phyloP scores from a whole-genome alignment of 495 filamentous ascomycete species.

The Penicillium arizonense region DNA sequence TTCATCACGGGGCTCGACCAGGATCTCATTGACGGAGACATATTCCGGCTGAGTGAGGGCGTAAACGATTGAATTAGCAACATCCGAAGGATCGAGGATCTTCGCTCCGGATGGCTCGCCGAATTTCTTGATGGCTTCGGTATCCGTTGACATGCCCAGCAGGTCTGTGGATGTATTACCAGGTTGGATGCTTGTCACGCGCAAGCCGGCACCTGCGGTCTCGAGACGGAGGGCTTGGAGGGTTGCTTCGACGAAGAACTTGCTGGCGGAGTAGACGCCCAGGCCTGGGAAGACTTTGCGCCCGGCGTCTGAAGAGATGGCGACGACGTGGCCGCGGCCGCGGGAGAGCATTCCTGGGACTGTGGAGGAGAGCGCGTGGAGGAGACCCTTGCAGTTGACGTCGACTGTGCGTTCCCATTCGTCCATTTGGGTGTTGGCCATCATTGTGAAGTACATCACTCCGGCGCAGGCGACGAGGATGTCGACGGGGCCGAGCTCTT shows the following conservation, averaged over 20 bases:
- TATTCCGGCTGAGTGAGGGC: conserved; percentile 61
- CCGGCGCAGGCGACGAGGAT: conserved; percentile 67
- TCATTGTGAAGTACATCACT: conserved; percentile 76
- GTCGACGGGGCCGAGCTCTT: conserved; percentile 60
- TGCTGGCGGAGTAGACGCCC: conserved; percentile 69
- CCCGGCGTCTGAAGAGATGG: conserved; percentile 68
- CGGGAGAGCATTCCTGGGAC: conserved; percentile 63
- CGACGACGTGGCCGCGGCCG: conserved; percentile 61
- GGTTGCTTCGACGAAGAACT: conserved; percentile 73
- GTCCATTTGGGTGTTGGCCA: conserved; percentile 61
- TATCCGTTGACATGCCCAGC: conserved; percentile 62
- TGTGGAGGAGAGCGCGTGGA: conserved; percentile 59
- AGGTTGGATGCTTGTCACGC: conserved; percentile 65
- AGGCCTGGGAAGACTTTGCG: conserved; percentile 70
- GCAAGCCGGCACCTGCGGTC: conserved; percentile 61
- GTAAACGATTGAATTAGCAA: conserved; percentile 62
- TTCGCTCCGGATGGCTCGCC: conserved; percentile 64
- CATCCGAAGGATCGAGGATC: conserved; percentile 61
- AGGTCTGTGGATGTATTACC: conserved; percentile 65
- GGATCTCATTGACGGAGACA: conserved; percentile 67
- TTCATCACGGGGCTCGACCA: conserved; percentile 71
- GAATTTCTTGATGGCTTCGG: conserved; percentile 67
- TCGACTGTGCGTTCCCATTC: conserved; percentile 71
- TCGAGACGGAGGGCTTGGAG: conserved; percentile 64
- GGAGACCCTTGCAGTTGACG: conserved; percentile 69